Evolutionary conservation across 1,284 basidiomycete species (phyloP).

Genomic region (Cystobasidium sp.): DNA sequence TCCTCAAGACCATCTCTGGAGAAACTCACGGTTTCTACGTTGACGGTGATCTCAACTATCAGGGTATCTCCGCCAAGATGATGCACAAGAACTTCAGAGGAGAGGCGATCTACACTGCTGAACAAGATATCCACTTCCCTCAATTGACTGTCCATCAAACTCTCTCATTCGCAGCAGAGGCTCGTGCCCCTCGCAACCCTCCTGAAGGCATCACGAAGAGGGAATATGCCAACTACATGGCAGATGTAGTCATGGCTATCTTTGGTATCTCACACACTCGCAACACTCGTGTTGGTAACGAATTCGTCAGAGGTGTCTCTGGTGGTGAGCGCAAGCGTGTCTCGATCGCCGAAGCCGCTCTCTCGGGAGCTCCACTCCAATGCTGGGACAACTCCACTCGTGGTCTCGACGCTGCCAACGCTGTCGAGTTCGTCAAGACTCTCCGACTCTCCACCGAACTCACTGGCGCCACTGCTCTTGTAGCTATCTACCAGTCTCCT

Average conservation of each 20-base stretch:
- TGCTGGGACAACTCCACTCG: slow-evolving; percentile 63
- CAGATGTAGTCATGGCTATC: slow-evolving; percentile 49
- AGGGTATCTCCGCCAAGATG: slow-evolving; percentile 52
- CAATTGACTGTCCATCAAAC: slow-evolving; percentile 65
- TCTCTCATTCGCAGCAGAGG: slow-evolving; percentile 60
- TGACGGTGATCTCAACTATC: slow-evolving; percentile 65
- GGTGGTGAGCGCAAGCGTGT: slow-evolving; percentile 63
- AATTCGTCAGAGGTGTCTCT: slow-evolving; percentile 65
- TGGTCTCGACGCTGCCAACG: slow-evolving; percentile 74
- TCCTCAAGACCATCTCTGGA: slow-evolving; percentile 63
- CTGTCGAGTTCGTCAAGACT: slow-evolving; percentile 74
- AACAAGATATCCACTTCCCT: slow-evolving; percentile 72
- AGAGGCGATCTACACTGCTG: slow-evolving; percentile 64
- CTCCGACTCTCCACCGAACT: slow-evolving; percentile 78
- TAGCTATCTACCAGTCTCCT: slow-evolving; percentile 64
- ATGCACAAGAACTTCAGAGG: slow-evolving; percentile 45
- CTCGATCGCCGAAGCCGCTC: slow-evolving; percentile 62
- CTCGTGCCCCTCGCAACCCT: slow-evolving; percentile 43
- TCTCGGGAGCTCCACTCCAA: slow-evolving; percentile 50
- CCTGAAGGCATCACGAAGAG: slow-evolving; percentile 39
- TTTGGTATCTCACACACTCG: slow-evolving; percentile 61
- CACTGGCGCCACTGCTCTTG: slow-evolving; percentile 50
- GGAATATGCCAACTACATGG: slow-evolving; percentile 45
- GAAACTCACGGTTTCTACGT: slow-evolving; percentile 62
- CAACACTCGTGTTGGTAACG: slow-evolving; percentile 64